Percentiles rank a stretch among this genome's conserved stretches.
Conservation (phyloP, 768 basidiomycete species). For the Collybia sp. region DNA sequence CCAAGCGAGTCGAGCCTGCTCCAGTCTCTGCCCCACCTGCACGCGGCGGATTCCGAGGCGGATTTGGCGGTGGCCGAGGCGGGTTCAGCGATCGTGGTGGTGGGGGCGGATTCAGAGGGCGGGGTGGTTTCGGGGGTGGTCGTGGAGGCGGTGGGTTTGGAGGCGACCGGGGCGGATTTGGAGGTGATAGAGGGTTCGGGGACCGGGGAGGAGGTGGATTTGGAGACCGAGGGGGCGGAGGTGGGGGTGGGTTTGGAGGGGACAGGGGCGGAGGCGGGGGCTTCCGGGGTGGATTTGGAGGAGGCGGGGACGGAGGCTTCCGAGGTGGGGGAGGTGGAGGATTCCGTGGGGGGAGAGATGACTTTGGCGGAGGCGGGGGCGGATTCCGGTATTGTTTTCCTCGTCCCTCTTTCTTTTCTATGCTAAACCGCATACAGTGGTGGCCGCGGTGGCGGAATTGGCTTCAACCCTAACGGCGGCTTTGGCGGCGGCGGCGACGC, state of each 20-base stretch:
- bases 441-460: conserved; percentile 70
- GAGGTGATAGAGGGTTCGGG: conserved; percentile 32
- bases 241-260: conserved; percentile 39
- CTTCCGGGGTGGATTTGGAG: conserved; percentile 35
- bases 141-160: conserved; percentile 32
- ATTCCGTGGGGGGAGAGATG: conserved; percentile 30
- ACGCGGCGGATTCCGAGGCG: conserved; percentile 41
- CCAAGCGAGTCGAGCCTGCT: conserved; percentile 67
- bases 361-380: conserved; percentile 27
- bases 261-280: conserved; percentile 24
- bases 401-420: conserved; percentile 1
- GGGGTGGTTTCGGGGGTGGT: conserved; percentile 28
- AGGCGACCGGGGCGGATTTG: conserved; percentile 29
- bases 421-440: conserved; percentile 32
- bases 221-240: conserved; percentile 33
- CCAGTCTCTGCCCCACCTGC: conserved; percentile 26
- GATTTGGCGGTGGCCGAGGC: conserved; percentile 37
- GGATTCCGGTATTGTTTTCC: conserved; percentile 37
- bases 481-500: conserved; percentile 60
- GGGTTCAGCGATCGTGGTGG: conserved; percentile 32
- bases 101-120: conserved; percentile 28
- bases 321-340: conserved; percentile 41
- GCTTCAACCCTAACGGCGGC: conserved; percentile 61
- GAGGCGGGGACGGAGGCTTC: conserved; percentile 34
- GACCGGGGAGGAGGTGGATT: conserved; percentile 33